These are phyloP conservation scores for Amanita exitialis DNA, from an alignment of 768 basidiomycete genomes.

Conservation along the genomic window DNA sequence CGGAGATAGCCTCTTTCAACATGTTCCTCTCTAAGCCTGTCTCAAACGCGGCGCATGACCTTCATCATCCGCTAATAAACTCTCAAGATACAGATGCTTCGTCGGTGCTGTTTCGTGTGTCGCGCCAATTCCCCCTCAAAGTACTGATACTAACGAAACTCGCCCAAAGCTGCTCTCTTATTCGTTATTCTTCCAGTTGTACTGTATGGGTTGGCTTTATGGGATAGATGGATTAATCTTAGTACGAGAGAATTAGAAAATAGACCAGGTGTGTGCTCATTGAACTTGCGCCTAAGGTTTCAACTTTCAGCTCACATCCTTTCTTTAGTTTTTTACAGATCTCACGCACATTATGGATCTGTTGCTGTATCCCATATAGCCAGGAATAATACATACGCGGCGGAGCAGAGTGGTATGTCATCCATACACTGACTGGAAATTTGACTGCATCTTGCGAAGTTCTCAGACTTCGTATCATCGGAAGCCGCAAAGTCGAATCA, in stretches of 20 bases:
- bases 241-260: conserved; percentile 16
- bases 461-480: too few relatives aligned
- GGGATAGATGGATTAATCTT: conserved; percentile 26
- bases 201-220: conserved; percentile 26
- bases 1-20: too few relatives aligned
- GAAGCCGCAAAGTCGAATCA: too few relatives aligned
- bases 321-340: background rate
- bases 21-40: background rate
- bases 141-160: background rate
- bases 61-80: background rate
- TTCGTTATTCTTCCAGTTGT: conserved; percentile 20
- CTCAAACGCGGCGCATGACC: background rate
- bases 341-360: background rate
- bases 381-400: background rate
- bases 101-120: background rate
- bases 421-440: too few relatives aligned
- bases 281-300: background rate
- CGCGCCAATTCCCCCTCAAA: background rate
- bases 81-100: background rate
- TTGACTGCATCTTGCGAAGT: too few relatives aligned
- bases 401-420: conserved; percentile 1
- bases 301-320: background rate
- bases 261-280: background rate
- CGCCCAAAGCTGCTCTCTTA: conserved; percentile 13
- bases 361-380: background rate